Evolutionary conservation across 2,329 filamentous ascomycete species (phyloP).

Genomic region (Colletotrichum tofieldiae): DNA sequence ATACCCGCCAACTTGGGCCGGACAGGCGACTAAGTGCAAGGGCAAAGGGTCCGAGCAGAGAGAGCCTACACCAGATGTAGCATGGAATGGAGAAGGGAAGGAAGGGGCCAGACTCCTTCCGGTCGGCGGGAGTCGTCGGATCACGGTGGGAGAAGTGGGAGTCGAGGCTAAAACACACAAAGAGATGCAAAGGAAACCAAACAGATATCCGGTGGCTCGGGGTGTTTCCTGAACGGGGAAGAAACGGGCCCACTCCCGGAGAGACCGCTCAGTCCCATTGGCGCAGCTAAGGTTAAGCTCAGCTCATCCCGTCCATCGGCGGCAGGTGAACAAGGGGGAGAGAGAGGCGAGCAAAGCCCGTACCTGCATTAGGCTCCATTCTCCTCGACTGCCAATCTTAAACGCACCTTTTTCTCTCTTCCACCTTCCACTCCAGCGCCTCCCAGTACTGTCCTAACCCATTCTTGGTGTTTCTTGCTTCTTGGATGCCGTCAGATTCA

Average conservation of each 20-base stretch:
- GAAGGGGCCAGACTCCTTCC: conserved; percentile 15
- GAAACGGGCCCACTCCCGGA: neutral
- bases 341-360: conserved; percentile 8
- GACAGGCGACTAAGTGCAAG: conserved; percentile 12
- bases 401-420: neutral
- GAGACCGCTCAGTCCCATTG: conserved; percentile 11
- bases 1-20: conserved; percentile 20
- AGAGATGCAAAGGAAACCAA: conserved; percentile 26
- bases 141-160: conserved; percentile 18
- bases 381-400: conserved; percentile 10
- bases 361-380: conserved; percentile 35
- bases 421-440: neutral
- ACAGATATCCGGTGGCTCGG: conserved; percentile 13
- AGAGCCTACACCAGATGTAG: conserved; percentile 6
- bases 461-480: neutral
- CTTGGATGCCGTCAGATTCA: conserved; percentile 11
- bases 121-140: conserved; percentile 23
- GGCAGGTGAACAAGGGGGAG: neutral
- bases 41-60: conserved; percentile 20
- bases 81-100: neutral
- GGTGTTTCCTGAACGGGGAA: conserved; percentile 20
- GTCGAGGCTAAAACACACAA: conserved; percentile 12
- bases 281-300: conserved; percentile 26
- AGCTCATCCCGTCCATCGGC: conserved; percentile 21
- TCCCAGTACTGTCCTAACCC: neutral